Evolutionary conservation across 2,329 filamentous ascomycete genomes (phyloP), one percentile per base, ranked within the genome.

Genomic region (Mycosphaerella arachidis): DNA sequence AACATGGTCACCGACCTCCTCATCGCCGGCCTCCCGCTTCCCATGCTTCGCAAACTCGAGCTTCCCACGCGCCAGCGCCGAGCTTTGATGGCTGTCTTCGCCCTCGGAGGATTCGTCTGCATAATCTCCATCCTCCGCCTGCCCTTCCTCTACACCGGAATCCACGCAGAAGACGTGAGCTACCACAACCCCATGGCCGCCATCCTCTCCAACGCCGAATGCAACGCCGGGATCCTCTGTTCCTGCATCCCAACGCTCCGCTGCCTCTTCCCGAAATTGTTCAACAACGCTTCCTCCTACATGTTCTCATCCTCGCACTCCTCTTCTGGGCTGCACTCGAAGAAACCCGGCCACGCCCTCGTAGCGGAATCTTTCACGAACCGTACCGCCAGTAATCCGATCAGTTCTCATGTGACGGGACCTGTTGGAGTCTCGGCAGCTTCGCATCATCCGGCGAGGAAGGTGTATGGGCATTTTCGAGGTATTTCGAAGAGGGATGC

Each of bases 1-100:
- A 76, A 76, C 61, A 72, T 74, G 53, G 52, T 70, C n/a, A 75
- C 72, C 6, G 74, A 76, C 61, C 60, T 75, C 59, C 61, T 66
- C 10, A 69, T 74, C 55, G 70, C 71, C 29, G 45, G 67, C 10
- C 65, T 76, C 6, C 73, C 74, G 0, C 62, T 75, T 5, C 71
- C 71, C 8, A 61, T 72, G 13, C 65, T 75, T 20, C 62, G 68
- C 48, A 58, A 70, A 33, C 66, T 76, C 20, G 67, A 71, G 24
- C 67, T 76, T 10, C 68, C 69, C 9, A 61, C 61, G 24, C 62
- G 67, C 27, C 68, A 72, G 37, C 72, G 71, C 53, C 62, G 70
- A 16, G 71, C 68, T 7, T 62, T 76, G 2, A 68, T 73, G 57
- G 57, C 63, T 7, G 71, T 75, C 33, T 75, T 76, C 52, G 70